Base-by-base conservation (phyloP, 2,329 filamentous ascomycete species). In the Aschersonia sp. region DNA sequence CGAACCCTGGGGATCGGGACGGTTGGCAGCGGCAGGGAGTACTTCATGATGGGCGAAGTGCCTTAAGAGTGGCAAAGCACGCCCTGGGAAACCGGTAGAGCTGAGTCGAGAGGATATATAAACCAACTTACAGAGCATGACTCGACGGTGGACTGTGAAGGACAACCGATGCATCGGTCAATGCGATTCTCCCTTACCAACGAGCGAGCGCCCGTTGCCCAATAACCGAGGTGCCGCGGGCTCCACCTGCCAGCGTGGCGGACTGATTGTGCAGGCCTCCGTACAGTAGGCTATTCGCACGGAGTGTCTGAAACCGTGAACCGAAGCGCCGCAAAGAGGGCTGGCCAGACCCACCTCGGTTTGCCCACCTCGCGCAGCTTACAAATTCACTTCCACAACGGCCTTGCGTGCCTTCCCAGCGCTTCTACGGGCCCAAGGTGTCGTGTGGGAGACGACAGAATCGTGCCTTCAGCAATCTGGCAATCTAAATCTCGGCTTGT, bases 311-410 rank as follows among this genome's bases (percentile, higher is more conserved):
- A 37, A 37, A 37, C 35, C 35, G 35, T 37, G 35, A 37, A 37
- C 35, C 35, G 35, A 37, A 37, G 35, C 35, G 35, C 35, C 35
- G 35, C 35, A 37, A 37, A 12, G 12, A 37, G 35, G 35, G 35
- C 35, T 37, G 35, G 35, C 8, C 35, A 8, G 8, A 37, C 35
- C 35, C 35, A 12, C 8, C 12, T 8, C 35, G 35, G 14, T 14
- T 14, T 14, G 14, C 35, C 35, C 35, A 12, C 8, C 12, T 8
- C 35, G 35, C 12, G 35, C 35, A 37, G 35, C 35, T 37, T 37
- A 61, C 44, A 52, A 52, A 52, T 59, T 8, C 35, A 12, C 35
- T 12, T 37, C 35, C 8, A 37, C 8, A 4, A 12, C 35, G 8
- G 35, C 12, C 12, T 8, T 12, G 12, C 12, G 35, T 37, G 12